Percentiles rank a stretch among this genome's conserved stretches.
phyloP scores from a whole-genome alignment of 2,329 filamentous ascomycete genomes.

The Curvularia spicifera region DNA sequence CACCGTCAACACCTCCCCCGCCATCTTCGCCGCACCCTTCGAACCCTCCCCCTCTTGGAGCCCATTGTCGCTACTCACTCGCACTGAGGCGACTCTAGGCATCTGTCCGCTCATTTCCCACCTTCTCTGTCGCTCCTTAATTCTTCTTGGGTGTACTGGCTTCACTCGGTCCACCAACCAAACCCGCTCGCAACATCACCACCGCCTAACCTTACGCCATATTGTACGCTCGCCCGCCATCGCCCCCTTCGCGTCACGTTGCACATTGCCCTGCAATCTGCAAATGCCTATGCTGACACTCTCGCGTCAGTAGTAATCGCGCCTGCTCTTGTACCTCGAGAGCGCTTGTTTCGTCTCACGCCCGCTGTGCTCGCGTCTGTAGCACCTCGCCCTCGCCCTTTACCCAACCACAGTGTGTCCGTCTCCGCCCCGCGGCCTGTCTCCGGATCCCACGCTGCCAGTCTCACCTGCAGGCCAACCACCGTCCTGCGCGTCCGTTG shows the following conservation, averaged over 20 bases:
- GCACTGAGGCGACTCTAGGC: slow-evolving; percentile 38
- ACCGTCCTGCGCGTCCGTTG: slow-evolving; percentile 30
- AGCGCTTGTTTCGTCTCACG: slow-evolving; percentile 51
- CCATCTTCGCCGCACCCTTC: slow-evolving; percentile 27
- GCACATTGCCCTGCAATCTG: slow-evolving; percentile 25
- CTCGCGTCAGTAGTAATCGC: slow-evolving; percentile 40
- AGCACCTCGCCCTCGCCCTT: slow-evolving; percentile 30
- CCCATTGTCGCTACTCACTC: slow-evolving; percentile 44
- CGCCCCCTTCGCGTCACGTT: slow-evolving; percentile 16
- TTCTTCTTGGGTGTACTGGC: slow-evolving; percentile 46
- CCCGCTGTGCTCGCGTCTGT: slow-evolving; percentile 40
- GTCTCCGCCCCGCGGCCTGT: slow-evolving; percentile 24
- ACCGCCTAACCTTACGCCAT: slow-evolving; percentile 18
- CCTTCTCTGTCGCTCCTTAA: slow-evolving; percentile 44
- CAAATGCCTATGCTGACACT: slow-evolving; percentile 43
- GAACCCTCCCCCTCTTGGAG: slow-evolving; percentile 32
- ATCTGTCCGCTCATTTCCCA: slow-evolving; percentile 48
- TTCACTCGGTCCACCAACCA: slow-evolving; percentile 36
- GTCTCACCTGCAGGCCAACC: slow-evolving; percentile 31
- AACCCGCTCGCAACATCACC: slow-evolving; percentile 19
- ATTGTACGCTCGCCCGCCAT: slow-evolving; percentile 31
- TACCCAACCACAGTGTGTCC: slow-evolving; percentile 12
- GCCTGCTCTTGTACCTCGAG: slow-evolving; percentile 42
- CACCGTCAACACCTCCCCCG: slow-evolving; percentile 31
- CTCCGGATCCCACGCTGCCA: slow-evolving; percentile 31